Evolutionary conservation across 1,284 basidiomycete species (phyloP).

Genomic region (Fomitopsis palustris): DNA sequence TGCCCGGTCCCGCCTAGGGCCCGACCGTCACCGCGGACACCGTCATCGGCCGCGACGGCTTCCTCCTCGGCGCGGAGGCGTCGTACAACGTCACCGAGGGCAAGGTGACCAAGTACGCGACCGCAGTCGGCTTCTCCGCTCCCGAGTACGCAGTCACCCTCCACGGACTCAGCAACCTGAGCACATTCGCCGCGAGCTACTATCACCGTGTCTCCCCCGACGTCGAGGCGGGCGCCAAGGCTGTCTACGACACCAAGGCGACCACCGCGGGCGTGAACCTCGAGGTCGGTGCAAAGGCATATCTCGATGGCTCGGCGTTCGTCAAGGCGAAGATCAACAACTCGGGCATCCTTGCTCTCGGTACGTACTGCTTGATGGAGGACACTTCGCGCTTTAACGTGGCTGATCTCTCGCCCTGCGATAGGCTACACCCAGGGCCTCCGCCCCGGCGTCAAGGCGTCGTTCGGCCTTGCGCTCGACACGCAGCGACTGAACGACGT

Average conservation of each 20-base stretch:
- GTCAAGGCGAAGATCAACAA: conserved; percentile 99
- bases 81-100: conserved; percentile 96
- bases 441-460: conserved; percentile 93
- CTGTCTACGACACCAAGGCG: conserved; percentile 94
- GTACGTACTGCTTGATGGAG: conserved; percentile 31
- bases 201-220: conserved; percentile 96
- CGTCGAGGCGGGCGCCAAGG: conserved; percentile 98
- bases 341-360: conserved; percentile 84
- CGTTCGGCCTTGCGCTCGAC: conserved; percentile 91
- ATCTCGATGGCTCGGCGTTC: conserved; percentile 87
- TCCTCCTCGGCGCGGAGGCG: conserved; percentile 95
- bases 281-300: conserved; percentile 97
- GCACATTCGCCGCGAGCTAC: conserved; percentile 94
- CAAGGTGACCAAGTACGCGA: conserved; percentile 89
- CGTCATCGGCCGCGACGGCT: conserved; percentile 95
- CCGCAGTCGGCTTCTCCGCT: conserved; percentile 92
- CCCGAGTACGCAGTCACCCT: conserved; percentile 96
- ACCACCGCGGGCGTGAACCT: conserved; percentile 86
- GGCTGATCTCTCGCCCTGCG: background rate
- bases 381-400: background rate
- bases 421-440: conserved; percentile 88
- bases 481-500: conserved; percentile 82
- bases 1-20: conserved; percentile 52
- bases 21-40: conserved; percentile 96
- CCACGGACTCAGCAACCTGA: conserved; percentile 94